Evolutionary conservation across 257 asterid species (phyloP), one percentile per base, ranked within the genome.

Genomic region (Solanum chaucha): DNA sequence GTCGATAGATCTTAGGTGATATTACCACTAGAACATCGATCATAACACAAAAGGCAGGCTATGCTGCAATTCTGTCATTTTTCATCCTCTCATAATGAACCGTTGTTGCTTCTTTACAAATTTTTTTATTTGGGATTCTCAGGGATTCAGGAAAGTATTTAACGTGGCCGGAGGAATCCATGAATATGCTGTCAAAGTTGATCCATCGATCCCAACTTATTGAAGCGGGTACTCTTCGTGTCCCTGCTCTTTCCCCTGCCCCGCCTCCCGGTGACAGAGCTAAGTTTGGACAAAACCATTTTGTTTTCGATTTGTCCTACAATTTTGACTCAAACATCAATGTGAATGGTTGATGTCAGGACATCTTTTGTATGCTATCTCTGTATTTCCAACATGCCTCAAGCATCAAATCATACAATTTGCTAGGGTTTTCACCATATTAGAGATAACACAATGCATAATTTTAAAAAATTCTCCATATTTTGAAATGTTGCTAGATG

Each of bases 161-260:
- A 97, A 97, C n/a, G 90, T 97, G 28, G 89, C 96, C 0, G 99
- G 99, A 75, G 99, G 99, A 87, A 95, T 97, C 89, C 98, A 97
- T 81, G 92, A 93, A 86, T 97, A 95, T 72, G 98, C 99, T 32
- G 87, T 90, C 14, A 92, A 92, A 87, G 98, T 90, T 89, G 98
- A 96, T 92, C 94, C 94, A 14, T 95, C 98, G 1, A 86, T 97
- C 83, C 98, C 98, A 44, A 95, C 98, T 61, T 97, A 97, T 90
- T 97, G 90, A 94, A 78, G 85, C 82, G 68, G 44, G 85, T 28
- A 46, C 44, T 26, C 68, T 48, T 26, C n/a, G 17, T 26, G 84
- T 44, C 40, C 14, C 24, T n/a, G 65, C n/a, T 17, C 44, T 68
- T 75, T 35, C 67, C 85, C 84, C 65, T 70, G 80, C 41, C 55